Base-by-base conservation (phyloP, 2,329 filamentous ascomycete species). In the Penicillium polonicum region DNA sequence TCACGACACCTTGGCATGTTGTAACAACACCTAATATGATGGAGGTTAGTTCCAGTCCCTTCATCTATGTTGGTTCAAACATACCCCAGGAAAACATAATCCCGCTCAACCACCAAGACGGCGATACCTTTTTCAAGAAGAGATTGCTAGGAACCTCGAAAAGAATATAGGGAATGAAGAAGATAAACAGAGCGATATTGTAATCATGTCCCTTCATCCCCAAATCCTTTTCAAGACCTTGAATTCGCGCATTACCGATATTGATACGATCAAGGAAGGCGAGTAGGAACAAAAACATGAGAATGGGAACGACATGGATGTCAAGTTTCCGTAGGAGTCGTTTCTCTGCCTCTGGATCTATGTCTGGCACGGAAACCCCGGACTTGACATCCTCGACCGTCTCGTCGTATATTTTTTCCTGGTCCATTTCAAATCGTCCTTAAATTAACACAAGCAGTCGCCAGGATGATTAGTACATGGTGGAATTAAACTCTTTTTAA, bases 281-380 rank as follows among this genome's bases (percentile, higher is more conserved):
- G 38, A 79, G 69, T 15, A 79, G 65, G 58, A 77, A 80, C 1
- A 83, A 66, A 5, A 80, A 54, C 55, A 74, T 78, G 10, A 83
- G 67, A 17, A 79, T 76, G 0, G 81, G 81, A 7, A 83, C 67
- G 27, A 83, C 72, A 45, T 77, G 73, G 15, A 80, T 58, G 60
- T 83, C 81, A 49, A 76, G 73, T 68, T 83, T 83, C 45, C 76
- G 68, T 8, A 82, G 62, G 15, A 82, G 66, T 56, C 74, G 77
- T 65, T 76, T 79, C 59, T 82, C 79, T 10, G 74, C 74, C 3
- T 65, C 44, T 23, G 48, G 67, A 55, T 78, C 74, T 46, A 52
- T 44, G 10, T 43, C 56, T 7, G 53, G 43, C 17, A 53, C 3
- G 5, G 46, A 50, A 17, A 33, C 17, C 2, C 53, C 19, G 10